Base-by-base conservation (phyloP, 2,329 filamentous ascomycete species). In the Fusarium burgessii region DNA sequence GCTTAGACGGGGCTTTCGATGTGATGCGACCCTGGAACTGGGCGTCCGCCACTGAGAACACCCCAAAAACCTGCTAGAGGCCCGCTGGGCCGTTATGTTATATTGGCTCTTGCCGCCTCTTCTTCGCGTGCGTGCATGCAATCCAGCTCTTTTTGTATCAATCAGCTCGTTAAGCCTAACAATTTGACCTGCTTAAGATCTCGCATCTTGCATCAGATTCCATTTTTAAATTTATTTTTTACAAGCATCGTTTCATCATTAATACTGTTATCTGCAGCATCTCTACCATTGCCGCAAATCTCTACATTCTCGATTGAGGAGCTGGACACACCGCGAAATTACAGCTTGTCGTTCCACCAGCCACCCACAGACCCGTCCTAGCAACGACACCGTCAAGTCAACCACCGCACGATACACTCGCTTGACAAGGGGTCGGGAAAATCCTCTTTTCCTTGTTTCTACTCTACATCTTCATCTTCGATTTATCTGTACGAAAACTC, bases 51-150 rank as follows among this genome's bases (percentile, higher is more conserved):
- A 58, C 66, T 71, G 70, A 73, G 66, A 71, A 70, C 63, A 55
- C 66, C 66, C 47, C 65, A 56, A 67, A 73, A 73, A 64, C 70
- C 70, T 72, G 70, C 62, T 61, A 62, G 40, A 66, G 52, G 42
- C 54, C 69, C 50, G 50, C 62, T 67, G 47, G 56, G 49, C 38
- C 52, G 46, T 57, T 66, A 50, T 70, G 52, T 72, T 73, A 72
- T 72, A 72, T 72, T 72, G 70, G 70, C 70, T 64, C 47, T 57
- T 33, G 68, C 51, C 70, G 70, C 70, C 62, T 61, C 66, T 66
- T 58, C 46, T 58, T 65, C 58, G 47, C 58, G 70, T 51, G 41
- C 40, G 58, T 29, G 40, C 50, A 61, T 49, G 47, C 51, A 61
- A 73, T 50, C 58, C 70, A 72, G 42, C 62, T 71, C 68, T 72